Evolutionary conservation across 805 yeast species (phyloP).

Genomic region (Yarrowia sp.): DNA sequence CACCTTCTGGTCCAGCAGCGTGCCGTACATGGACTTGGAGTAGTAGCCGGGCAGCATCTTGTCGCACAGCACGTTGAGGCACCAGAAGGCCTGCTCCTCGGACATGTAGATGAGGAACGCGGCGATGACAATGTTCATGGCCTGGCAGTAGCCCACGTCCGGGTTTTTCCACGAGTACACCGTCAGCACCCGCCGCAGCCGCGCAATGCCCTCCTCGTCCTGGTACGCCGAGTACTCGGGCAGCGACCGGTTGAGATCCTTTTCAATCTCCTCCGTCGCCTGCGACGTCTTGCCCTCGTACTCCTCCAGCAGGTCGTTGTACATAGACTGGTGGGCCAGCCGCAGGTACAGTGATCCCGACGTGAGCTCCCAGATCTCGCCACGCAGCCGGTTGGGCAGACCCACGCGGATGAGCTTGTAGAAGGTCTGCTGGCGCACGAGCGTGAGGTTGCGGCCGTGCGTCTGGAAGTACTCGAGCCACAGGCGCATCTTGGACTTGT

Average conservation of each 20-base stretch:
- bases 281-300: constrained; percentile 64
- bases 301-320: constrained; percentile 55
- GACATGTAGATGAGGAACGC: constrained; percentile 64
- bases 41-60: constrained; percentile 91
- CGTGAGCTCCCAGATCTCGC: constrained; percentile 93
- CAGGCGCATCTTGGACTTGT: constrained; percentile 78
- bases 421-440: constrained; percentile 72
- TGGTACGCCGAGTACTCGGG: constrained; percentile 98
- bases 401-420: constrained; percentile 86
- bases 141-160: constrained; percentile 97
- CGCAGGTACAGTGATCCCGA: constrained; percentile 82
- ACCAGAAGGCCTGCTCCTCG: constrained; percentile 98
- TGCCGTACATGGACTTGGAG: constrained; percentile 97
- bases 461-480: constrained; percentile 90
- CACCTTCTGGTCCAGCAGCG: constrained; percentile 87
- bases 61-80: constrained; percentile 76
- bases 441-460: constrained; percentile 79
- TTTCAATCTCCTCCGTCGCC: constrained; percentile 95
- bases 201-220: constrained; percentile 73
- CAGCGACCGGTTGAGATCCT: constrained; percentile 87
- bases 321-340: constrained; percentile 59
- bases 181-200: constrained; percentile 82
- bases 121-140: constrained; percentile 80
- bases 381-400: constrained; percentile 88
- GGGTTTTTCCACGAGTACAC: constrained; percentile 98